Evolutionary conservation across 768 basidiomycete genomes (phyloP), one percentile per base, ranked within the genome.

Genomic region (Psilocybe cubensis): DNA sequence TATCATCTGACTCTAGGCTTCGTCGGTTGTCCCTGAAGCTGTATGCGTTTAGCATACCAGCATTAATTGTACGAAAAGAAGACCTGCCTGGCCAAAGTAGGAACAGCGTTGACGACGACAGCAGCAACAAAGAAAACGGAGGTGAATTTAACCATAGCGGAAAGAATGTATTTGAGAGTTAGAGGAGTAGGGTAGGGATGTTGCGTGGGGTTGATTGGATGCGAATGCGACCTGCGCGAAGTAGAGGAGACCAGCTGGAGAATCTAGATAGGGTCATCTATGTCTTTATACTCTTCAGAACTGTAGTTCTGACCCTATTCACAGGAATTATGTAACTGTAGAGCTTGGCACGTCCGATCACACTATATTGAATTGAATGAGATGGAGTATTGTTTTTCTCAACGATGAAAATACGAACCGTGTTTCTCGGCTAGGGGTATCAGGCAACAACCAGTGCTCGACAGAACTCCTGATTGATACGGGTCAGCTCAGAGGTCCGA

Each of bases 221-320:
- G n/a, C n/a, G 31, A n/a, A 55, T 47, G 54, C 54, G 54, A 55
- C 54, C 45, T 45, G 54, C 54, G 54, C 45, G 21, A 33, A 33
- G n/a, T 47, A 47, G 54, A 47, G 45, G 35, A 47, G 54, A 55
- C 54, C 54, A 46, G 54, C 54, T 55, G 42, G 20, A 40, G 54
- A 48, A 47, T 18, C 18, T 11, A 23, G 23, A 12, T 2, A 7
- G n/a, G n/a, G 6, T 17, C 27, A 0, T 4, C 11, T 12, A 7
- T 35, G 28, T n/a, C 25, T 52, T 52, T 52, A 52, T 52, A 52
- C 35, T 3, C n/a, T 38, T 38, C 5, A n/a, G 14, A n/a, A 38
- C 11, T 38, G 12, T 14, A 38, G n/a, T 38, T 17, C 35, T 5
- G 35, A 33, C 14, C 35, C n/a, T 0, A 14, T 38, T 14, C 14